phyloP scores from a whole-genome alignment of 2,329 filamentous ascomycete genomes.

The Didymella glomerata region DNA sequence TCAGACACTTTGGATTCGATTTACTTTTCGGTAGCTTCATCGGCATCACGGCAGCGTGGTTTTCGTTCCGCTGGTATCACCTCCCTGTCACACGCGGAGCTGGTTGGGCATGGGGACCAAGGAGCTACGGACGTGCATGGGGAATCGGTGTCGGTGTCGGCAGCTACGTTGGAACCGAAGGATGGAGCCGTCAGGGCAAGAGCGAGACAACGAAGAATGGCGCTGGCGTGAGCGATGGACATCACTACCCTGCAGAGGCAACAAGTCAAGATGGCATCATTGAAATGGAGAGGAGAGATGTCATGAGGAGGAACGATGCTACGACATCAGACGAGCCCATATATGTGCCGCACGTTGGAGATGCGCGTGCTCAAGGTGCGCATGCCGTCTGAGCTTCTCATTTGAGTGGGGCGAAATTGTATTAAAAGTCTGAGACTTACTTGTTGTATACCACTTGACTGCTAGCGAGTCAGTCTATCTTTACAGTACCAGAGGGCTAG shows the following conservation, averaged over 20 bases:
- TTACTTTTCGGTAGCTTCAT: constrained; percentile 85
- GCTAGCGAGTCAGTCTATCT: background rate
- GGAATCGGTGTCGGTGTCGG: constrained; percentile 72
- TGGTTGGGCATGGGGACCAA: constrained; percentile 89
- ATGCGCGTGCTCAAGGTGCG: constrained; percentile 3
- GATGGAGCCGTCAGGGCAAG: constrained; percentile 47
- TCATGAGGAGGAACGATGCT: constrained; percentile 2
- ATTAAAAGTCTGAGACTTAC: background rate
- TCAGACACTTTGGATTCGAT: constrained; percentile 91
- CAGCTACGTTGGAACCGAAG: constrained; percentile 59
- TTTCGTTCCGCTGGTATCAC: constrained; percentile 87
- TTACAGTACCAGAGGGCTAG: background rate
- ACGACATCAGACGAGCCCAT: constrained; percentile 9
- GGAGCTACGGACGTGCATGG: constrained; percentile 76
- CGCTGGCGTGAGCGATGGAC: constrained; percentile 11
- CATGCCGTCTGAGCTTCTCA: constrained; percentile 5
- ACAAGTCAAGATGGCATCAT: constrained; percentile 23
- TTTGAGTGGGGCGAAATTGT: background rate
- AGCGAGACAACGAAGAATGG: constrained; percentile 23
- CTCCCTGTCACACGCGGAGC: constrained; percentile 78
- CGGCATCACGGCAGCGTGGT: constrained; percentile 73
- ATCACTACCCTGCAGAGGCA: constrained; percentile 14
- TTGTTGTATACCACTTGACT: background rate
- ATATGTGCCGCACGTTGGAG: constrained; percentile 11
- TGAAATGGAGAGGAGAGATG: constrained; percentile 21